Conservation (phyloP, 164 flowering plant genomes). For the Paratinospora sagittata region DNA sequence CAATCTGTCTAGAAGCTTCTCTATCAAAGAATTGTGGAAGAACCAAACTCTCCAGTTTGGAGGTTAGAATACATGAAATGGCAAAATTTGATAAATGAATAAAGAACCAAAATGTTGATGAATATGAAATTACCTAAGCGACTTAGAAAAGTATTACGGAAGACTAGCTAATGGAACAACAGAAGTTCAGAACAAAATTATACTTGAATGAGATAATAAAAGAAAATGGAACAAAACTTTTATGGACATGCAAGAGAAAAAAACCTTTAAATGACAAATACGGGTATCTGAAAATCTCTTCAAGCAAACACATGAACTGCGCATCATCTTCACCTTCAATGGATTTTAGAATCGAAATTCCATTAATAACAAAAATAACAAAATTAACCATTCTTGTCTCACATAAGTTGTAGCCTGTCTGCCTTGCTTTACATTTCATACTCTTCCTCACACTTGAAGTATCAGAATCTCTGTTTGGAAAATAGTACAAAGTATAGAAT, state of each 20-base stretch:
- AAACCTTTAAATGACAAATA: slow-evolving; percentile 67
- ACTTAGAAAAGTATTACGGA: not conserved
- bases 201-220: not conserved
- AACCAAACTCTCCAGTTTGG: too few species aligned
- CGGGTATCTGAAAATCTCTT: slow-evolving; percentile 41
- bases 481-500: not conserved
- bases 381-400: slow-evolving; percentile 50
- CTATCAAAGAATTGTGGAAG: too few species aligned
- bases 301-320: slow-evolving; percentile 27
- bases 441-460: slow-evolving; percentile 21
- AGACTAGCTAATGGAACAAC: not conserved
- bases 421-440: slow-evolving; percentile 35
- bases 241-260: not conserved
- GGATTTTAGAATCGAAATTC: slow-evolving; percentile 49
- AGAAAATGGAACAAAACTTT: not conserved
- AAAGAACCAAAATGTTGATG: not conserved
- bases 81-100: too few species aligned
- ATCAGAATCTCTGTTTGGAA: slow-evolving; percentile 49
- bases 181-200: not conserved
- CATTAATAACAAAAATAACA: slow-evolving; percentile 78
- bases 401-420: slow-evolving; percentile 10
- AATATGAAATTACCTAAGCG: not conserved
- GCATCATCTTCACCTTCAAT: slow-evolving; percentile 32
- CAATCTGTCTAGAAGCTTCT: too few species aligned
- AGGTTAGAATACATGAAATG: too few species aligned